Evolutionary conservation across 768 basidiomycete species (phyloP).

Genomic region (Tricholoma furcatifolium): DNA sequence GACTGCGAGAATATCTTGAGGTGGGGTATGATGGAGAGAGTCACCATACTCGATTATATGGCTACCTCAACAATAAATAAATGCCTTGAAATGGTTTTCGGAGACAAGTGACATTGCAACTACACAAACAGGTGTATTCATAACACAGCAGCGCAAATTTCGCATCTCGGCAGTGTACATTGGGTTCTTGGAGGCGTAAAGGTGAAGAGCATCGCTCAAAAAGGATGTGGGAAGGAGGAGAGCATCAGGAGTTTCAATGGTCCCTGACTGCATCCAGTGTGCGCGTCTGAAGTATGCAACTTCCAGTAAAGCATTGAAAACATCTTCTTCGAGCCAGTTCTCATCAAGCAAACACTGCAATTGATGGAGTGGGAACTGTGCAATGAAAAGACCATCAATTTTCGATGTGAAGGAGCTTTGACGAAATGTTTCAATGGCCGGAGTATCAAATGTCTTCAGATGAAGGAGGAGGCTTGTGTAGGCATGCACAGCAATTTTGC

Average conservation of each 20-base stretch:
- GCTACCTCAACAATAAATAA: conserved; percentile 6
- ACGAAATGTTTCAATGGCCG: background rate
- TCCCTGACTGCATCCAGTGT: background rate
- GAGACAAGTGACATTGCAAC: conserved; percentile 9
- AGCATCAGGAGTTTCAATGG: background rate
- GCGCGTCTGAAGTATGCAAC: conserved; percentile 14
- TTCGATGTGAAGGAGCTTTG: background rate
- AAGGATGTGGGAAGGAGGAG: conserved; percentile 14
- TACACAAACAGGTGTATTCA: background rate
- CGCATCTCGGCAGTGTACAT: background rate
- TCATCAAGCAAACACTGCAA: conserved; percentile 20
- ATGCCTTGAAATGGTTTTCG: conserved; percentile 14
- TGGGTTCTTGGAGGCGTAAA: background rate
- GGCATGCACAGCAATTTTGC: background rate
- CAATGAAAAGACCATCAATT: conserved; percentile 10
- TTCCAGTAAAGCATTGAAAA: conserved; percentile 20
- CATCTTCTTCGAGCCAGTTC: conserved; percentile 24
- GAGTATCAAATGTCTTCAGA: background rate
- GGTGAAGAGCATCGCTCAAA: conserved; percentile 4
- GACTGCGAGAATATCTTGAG: conserved; percentile 2
- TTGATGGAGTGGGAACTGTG: conserved; percentile 18
- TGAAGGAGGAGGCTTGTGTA: background rate
- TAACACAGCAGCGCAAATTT: background rate
- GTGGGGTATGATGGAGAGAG: conserved; percentile 10
- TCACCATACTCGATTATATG: conserved; percentile 14